Conservation (phyloP, 495 filamentous ascomycete species). For the Entonaema liquescens region DNA sequence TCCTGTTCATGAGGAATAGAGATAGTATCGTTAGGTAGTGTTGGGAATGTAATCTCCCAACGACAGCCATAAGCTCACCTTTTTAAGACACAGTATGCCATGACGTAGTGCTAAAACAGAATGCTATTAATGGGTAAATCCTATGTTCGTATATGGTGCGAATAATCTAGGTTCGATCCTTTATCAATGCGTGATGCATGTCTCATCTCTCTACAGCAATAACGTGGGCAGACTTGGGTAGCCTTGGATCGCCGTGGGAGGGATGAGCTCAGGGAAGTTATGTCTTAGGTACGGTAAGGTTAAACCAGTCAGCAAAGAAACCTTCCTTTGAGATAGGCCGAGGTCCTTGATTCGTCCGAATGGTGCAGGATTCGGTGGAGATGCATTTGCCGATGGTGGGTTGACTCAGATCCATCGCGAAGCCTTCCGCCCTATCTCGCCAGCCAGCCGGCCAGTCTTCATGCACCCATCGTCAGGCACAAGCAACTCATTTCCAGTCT, state of each 20-base stretch:
- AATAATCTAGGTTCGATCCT: constrained; percentile 19
- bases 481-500: constrained; percentile 29
- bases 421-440: constrained; percentile 34
- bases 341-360: constrained; percentile 29
- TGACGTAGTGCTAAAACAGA: constrained; percentile 28
- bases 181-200: constrained; percentile 36
- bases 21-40: neutral
- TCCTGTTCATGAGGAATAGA: neutral
- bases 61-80: neutral
- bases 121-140: constrained; percentile 18
- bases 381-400: constrained; percentile 44
- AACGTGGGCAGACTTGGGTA: constrained; percentile 3
- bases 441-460: constrained; percentile 18
- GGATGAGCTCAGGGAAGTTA: constrained; percentile 20
- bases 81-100: neutral
- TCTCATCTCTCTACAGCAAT: constrained; percentile 24
- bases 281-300: constrained; percentile 8
- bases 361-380: constrained; percentile 30
- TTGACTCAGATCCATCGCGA: constrained; percentile 43
- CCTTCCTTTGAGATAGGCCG: neutral
- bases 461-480: constrained; percentile 9
- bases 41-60: neutral
- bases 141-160: neutral
- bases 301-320: constrained; percentile 30
- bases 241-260: constrained; percentile 17